Conservation (phyloP, 495 filamentous ascomycete species). For the Echria macrotheca region DNA sequence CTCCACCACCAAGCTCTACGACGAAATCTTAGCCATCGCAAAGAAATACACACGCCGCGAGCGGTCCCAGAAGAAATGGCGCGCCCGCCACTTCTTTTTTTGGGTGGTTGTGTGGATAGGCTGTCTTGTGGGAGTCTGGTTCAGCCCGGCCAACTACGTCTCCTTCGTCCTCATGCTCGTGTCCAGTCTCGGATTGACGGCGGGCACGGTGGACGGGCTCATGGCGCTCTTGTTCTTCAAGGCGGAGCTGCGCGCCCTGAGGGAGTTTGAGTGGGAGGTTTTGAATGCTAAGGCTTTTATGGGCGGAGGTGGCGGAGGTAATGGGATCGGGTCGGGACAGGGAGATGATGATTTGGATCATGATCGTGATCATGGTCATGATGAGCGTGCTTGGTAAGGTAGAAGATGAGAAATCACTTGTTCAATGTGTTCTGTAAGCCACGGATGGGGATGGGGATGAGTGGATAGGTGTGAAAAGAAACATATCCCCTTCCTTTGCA, state of each 20-base stretch:
- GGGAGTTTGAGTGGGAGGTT: slow-evolving; percentile 95
- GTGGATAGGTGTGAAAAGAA: too few relatives aligned
- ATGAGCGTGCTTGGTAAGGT: slow-evolving; percentile 12
- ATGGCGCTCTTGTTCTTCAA: slow-evolving; percentile 83
- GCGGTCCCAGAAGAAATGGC: slow-evolving; percentile 59
- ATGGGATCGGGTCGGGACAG: too few relatives aligned
- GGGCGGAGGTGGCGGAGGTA: slow-evolving; percentile 25
- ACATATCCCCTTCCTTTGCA: neutral
- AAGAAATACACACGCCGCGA: slow-evolving; percentile 62
- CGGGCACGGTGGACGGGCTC: slow-evolving; percentile 75
- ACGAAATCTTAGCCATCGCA: slow-evolving; percentile 65
- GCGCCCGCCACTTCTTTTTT: slow-evolving; percentile 65
- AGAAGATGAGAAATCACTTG: too few relatives aligned
- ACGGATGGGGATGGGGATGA: too few relatives aligned
- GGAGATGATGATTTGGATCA: slow-evolving; percentile 15
- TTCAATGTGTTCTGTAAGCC: too few relatives aligned
- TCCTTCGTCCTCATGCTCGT: slow-evolving; percentile 76
- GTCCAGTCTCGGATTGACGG: slow-evolving; percentile 66
- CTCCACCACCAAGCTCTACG: slow-evolving; percentile 44
- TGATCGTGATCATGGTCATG: slow-evolving; percentile 21
- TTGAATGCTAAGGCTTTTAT: slow-evolving; percentile 51
- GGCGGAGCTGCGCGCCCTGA: slow-evolving; percentile 74
- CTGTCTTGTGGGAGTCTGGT: slow-evolving; percentile 81
- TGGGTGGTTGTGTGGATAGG: slow-evolving; percentile 60
- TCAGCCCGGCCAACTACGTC: slow-evolving; percentile 66